Base-by-base conservation (phyloP, 371 early-diverging fungal genomes). In the Rhizomucor miehei region DNA sequence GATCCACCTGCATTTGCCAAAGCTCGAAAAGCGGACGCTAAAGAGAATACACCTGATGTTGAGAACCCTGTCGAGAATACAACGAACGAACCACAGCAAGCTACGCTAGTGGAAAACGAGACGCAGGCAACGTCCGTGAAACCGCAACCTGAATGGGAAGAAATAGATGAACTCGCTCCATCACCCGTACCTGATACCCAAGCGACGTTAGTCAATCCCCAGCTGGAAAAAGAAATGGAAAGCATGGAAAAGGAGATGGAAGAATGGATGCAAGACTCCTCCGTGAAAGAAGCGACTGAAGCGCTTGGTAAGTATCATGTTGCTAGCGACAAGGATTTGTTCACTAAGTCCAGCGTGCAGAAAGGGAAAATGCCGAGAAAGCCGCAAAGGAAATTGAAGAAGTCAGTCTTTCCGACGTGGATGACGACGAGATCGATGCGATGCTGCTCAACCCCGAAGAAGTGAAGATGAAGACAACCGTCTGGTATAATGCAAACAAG, bases 1-100 rank as follows among this genome's bases (percentile, higher is more conserved):
- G 93, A 98, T 60, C 99, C 99, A 9, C 99, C 99, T 0, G 82
- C 95, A 4, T 96, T 89, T 49, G 62, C 71, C 53, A 44, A 54
- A 19, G 16, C 23, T 45, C 37, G 50, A 54, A 14, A 63, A 66
- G 45, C 57, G 43, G 59, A 55, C 9, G 60, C 61, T 16, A 68
- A 66, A 48, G 48, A 47, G 20, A 48, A 39, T 25, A 45, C 38
- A 6, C 39, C 36, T 24, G 44, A 41, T 17, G 38, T 20, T 10
- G 47, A 37, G 21, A 8, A 36, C 16, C 35, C 41, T 17, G 48
- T 39, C 47, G 46, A 38, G 21, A 13, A 14, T 6, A 41, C 41
- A 16, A 6, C 41, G 16, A 12, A 19, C 19, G 41, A 16, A 16
- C 6, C 16, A 14, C 6, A 14, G 11, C 3, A 6, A 41, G 19